Evolutionary conservation across 192 early-diverging fungal species (phyloP).

Genomic region (Coemansia sp.): DNA sequence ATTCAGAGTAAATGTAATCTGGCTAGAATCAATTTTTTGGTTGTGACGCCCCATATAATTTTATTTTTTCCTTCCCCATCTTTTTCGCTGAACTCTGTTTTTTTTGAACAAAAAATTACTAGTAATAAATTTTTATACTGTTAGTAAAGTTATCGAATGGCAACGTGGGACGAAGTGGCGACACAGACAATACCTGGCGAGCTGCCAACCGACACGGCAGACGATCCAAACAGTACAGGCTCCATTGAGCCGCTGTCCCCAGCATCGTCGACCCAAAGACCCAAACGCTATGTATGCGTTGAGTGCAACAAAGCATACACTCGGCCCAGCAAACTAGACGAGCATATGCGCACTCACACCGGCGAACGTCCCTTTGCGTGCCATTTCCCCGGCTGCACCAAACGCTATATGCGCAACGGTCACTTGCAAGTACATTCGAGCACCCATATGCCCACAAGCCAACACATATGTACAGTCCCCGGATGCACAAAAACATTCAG

Average conservation of each 20-base stretch:
- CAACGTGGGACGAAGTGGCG: not conserved
- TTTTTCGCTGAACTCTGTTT: no score
- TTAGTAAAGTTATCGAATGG: not conserved
- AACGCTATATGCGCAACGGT: constrained; percentile 63
- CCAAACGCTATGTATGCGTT: constrained; percentile 8
- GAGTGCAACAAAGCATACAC: constrained; percentile 34
- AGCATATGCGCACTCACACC: constrained; percentile 71
- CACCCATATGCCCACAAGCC: no score
- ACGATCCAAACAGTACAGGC: not conserved
- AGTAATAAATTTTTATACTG: not conserved
- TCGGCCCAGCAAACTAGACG: constrained; percentile 37
- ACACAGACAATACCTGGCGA: constrained; percentile 2
- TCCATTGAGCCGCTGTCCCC: not conserved
- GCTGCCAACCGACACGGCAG: constrained; percentile 8
- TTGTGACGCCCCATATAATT: no score
- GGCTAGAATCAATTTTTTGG: no score
- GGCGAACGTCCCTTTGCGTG: constrained; percentile 74
- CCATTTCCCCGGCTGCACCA: constrained; percentile 65
- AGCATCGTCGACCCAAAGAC: not conserved
- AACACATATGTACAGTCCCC: constrained; percentile 10
- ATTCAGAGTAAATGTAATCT: no score
- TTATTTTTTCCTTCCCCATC: no score
- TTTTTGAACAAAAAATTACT: no score
- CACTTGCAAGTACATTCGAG: constrained; percentile 27
- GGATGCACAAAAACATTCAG: constrained; percentile 42